phyloP scores from a whole-genome alignment of 768 basidiomycete species.

The Boletus fagicola region DNA sequence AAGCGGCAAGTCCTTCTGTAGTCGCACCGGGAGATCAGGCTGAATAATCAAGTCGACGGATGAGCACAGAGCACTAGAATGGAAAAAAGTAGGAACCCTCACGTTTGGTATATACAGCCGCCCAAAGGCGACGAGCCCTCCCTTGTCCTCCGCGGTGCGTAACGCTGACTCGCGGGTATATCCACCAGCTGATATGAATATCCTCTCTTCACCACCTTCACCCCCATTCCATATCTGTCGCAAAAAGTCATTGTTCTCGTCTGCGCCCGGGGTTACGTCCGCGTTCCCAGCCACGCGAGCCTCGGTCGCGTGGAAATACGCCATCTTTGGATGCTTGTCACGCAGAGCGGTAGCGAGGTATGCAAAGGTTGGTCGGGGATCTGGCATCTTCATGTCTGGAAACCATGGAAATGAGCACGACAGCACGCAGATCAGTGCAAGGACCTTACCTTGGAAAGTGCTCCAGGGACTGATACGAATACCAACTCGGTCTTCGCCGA shows the following conservation, averaged over 20 bases:
- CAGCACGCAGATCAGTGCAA: neutral
- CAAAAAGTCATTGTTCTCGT: conserved; percentile 43
- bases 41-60: neutral
- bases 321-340: conserved; percentile 34
- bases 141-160: conserved; percentile 32
- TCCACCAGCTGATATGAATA: conserved; percentile 44
- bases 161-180: conserved; percentile 43
- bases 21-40: conserved; percentile 35
- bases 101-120: conserved; percentile 41
- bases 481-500: conserved; percentile 54
- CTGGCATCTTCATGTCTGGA: conserved; percentile 50
- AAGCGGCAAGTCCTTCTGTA: conserved; percentile 24
- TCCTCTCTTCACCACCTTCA: conserved; percentile 27
- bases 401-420: neutral
- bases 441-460: conserved; percentile 35
- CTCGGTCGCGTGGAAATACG: conserved; percentile 54
- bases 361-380: conserved; percentile 55
- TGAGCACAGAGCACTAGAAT: neutral
- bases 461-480: conserved; percentile 62
- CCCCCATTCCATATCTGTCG: conserved; percentile 41
- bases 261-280: neutral
- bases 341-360: conserved; percentile 45
- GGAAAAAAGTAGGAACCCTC: conserved; percentile 9
- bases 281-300: conserved; percentile 28
- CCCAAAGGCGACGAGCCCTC: conserved; percentile 32